Evolutionary conservation across 805 yeast genomes (phyloP).

Genomic region (Starmerella powellii): DNA sequence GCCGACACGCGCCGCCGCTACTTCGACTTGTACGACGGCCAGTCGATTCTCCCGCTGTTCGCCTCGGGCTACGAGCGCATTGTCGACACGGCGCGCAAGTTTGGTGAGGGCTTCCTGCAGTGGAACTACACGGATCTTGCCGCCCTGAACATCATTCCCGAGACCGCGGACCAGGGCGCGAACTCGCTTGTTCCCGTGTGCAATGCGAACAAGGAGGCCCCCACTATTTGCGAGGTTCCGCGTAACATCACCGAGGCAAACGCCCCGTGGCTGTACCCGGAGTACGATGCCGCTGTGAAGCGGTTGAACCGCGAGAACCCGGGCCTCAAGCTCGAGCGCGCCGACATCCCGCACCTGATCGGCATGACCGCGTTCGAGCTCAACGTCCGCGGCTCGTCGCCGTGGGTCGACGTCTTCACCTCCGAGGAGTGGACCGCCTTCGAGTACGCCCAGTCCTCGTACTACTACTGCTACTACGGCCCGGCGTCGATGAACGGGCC

Average conservation of each 20-base stretch:
- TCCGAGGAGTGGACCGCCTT: conserved; percentile 25
- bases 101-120: conserved; percentile 26
- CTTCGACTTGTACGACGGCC: conserved; percentile 34
- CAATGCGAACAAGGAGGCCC: background rate
- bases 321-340: conserved; percentile 31
- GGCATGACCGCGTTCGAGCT: conserved; percentile 41
- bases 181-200: conserved; percentile 22
- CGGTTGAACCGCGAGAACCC: conserved; percentile 23
- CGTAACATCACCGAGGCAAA: conserved; percentile 3
- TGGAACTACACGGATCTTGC: conserved; percentile 23
- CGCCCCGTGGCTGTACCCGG: conserved; percentile 16
- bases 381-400: conserved; percentile 38
- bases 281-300: conserved; percentile 17
- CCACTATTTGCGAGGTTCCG: conserved; percentile 14
- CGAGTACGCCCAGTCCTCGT: conserved; percentile 21
- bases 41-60: conserved; percentile 38
- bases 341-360: conserved; percentile 35
- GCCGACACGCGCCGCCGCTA: conserved; percentile 39
- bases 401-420: conserved; percentile 29
- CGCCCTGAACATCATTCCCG: conserved; percentile 22
- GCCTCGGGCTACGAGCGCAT: conserved; percentile 44
- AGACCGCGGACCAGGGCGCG: conserved; percentile 21
- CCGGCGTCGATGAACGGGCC: conserved; percentile 23
- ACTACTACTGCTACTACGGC: conserved; percentile 26
- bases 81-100: conserved; percentile 24